Base-by-base conservation (phyloP, 148 eudicot species). In the Camellia lanceoleosa region DNA sequence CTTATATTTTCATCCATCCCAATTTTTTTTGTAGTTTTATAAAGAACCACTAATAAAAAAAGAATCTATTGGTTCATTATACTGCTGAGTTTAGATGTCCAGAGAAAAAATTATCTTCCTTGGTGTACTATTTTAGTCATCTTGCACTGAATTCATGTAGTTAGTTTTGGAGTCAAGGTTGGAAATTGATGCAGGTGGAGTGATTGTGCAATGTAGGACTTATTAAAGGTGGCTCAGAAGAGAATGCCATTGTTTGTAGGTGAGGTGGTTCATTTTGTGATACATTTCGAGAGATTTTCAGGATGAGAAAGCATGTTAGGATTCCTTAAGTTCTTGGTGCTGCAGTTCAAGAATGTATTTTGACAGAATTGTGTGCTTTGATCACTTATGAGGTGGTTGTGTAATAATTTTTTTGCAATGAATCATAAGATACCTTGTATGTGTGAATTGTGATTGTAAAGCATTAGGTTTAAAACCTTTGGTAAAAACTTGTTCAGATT, bases 171-270 rank as follows among this genome's bases (percentile, higher is more conserved):
- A 75, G 68, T 75, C 56, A 7, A 62, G 16, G 41, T 78, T 78
- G 23, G 30, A 68, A 68, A 52, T 49, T 51, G 19, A 78, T 89
- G 64, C 90, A 95, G 99, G 97, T 95, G 68, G 92, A 93, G 81
- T 75, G 79, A 75, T 86, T 95, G 95, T 94, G 87, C 38, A 87
- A 82, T 30, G 85, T 87, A 72, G 97, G 97, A 74, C 94, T 95
- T 75, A 90, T 92, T 42, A 92, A 89, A 84, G 99, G 99, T 42
- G 99, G 99, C 23, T 91, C 98, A 18, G 52, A 85, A 74, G 91
- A 92, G 71, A 95, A 92, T 80, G 98, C 99, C 76, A 85, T 93
- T 77, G 84, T 93, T 79, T 95, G 97, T 83, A 92, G 99, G 99
- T 95, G 30, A 80, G 87, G 38, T 61, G 61, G 69, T 30, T 18